These are phyloP conservation scores for Cutaneotrichosporon sp. DNA, from an alignment of 1,284 basidiomycete genomes.

Conservation along the genomic window DNA sequence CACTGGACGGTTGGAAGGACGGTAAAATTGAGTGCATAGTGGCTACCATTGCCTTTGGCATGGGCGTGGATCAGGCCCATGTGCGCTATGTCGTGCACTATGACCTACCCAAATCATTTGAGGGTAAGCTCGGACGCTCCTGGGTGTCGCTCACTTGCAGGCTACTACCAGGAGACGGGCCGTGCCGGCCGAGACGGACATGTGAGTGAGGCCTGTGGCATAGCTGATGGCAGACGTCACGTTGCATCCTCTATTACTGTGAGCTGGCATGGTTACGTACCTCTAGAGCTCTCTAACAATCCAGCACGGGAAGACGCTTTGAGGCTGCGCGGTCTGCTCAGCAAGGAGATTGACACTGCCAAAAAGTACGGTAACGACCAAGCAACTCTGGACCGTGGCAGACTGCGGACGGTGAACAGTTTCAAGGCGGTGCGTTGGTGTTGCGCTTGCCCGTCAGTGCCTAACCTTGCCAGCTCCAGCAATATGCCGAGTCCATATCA, in stretches of 20 bases:
- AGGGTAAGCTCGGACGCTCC: conserved; percentile 54
- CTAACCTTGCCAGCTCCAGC: conserved; percentile 33
- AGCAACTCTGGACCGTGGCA: conserved; percentile 9
- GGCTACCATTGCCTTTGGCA: conserved; percentile 74
- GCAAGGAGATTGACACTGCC: conserved; percentile 35
- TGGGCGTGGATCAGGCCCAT: conserved; percentile 81
- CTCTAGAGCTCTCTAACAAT: not conserved
- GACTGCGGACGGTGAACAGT: conserved; percentile 52
- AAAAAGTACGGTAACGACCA: conserved; percentile 20
- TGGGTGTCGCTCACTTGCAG: conserved; percentile 52
- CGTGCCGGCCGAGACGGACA: conserved; percentile 77
- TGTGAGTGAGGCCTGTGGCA: conserved; percentile 50
- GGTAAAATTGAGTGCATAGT: conserved; percentile 51
- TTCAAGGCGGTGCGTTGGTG: conserved; percentile 56
- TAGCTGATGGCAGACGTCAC: conserved; percentile 57
- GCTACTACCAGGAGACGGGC: conserved; percentile 85
- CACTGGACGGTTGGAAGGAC: conserved; percentile 58
- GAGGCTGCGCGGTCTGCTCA: conserved; percentile 56
- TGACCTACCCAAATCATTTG: conserved; percentile 77
- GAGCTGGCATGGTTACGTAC: conserved; percentile 27
- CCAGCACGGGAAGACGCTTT: conserved; percentile 70
- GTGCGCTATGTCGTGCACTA: conserved; percentile 58
- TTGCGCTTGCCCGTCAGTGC: not conserved
- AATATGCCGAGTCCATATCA: conserved; percentile 60
- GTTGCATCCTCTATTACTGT: conserved; percentile 79